Evolutionary conservation across 2,329 filamentous ascomycete genomes (phyloP).

Genomic region (Verticillium nubilum): DNA sequence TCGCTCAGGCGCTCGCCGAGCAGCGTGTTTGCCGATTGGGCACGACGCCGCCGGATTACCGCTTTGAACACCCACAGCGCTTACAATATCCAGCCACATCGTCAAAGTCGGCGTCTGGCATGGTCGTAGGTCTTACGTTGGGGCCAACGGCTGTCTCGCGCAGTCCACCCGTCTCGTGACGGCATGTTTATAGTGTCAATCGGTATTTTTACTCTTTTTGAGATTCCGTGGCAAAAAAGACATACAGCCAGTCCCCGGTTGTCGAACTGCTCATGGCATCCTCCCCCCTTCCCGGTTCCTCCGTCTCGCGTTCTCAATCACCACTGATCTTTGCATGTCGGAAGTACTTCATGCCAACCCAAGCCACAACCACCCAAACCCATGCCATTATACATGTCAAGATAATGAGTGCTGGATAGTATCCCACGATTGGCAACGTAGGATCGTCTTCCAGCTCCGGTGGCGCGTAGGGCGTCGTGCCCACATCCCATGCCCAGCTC

Average conservation of each 20-base stretch:
- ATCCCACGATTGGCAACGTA: constrained; percentile 90
- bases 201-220: background rate
- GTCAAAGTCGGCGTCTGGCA: background rate
- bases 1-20: background rate
- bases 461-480: constrained; percentile 90
- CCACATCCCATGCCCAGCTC: constrained; percentile 99
- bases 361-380: constrained; percentile 97
- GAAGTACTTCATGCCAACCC: constrained; percentile 99
- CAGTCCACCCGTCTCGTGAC: background rate
- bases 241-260: background rate
- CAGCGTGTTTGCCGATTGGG: background rate
- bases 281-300: no score
- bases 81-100: background rate
- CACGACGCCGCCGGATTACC: background rate
- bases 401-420: constrained; percentile 92
- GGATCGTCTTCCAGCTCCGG: constrained; percentile 93
- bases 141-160: background rate
- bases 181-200: background rate
- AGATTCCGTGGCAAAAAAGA: background rate
- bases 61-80: background rate
- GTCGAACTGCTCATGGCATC: no score
- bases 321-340: constrained; percentile 85
- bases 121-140: background rate
- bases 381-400: constrained; percentile 94
- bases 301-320: constrained; percentile 35